phyloP scores from a whole-genome alignment of 805 yeast species.

The Maudiozyma saulgeensis region DNA sequence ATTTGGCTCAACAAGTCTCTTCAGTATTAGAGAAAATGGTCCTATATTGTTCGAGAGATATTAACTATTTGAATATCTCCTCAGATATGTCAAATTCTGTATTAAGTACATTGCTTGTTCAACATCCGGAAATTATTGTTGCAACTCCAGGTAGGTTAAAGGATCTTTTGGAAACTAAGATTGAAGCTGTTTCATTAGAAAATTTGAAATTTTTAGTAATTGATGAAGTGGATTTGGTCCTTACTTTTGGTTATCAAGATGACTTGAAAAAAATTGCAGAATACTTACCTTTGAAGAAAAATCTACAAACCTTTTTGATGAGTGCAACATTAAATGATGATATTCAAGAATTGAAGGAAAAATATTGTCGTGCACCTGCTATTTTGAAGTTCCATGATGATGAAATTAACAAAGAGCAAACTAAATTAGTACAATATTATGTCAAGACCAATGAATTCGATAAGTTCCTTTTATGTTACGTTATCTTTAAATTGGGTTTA shows the following conservation, averaged over 20 bases:
- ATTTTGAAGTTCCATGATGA: slow-evolving; percentile 71
- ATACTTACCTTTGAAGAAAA: slow-evolving; percentile 60
- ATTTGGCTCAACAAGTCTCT: slow-evolving; percentile 76
- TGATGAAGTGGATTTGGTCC: slow-evolving; percentile 89
- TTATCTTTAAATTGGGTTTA: slow-evolving; percentile 77
- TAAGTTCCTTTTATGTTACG: slow-evolving; percentile 82
- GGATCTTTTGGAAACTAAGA: slow-evolving; percentile 39
- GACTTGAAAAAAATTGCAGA: slow-evolving; percentile 62
- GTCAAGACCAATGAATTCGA: slow-evolving; percentile 84
- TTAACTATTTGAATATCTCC: slow-evolving; percentile 56
- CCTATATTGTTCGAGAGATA: slow-evolving; percentile 57
- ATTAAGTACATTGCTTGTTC: slow-evolving; percentile 55
- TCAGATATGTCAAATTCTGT: slow-evolving; percentile 61
- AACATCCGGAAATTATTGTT: slow-evolving; percentile 70
- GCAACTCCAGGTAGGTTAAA: slow-evolving; percentile 81
- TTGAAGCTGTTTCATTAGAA: slow-evolving; percentile 40
- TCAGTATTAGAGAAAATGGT: slow-evolving; percentile 60
- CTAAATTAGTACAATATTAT: slow-evolving; percentile 71
- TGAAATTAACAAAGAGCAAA: slow-evolving; percentile 39
- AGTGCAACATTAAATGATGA: slow-evolving; percentile 92
- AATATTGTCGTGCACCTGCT: slow-evolving; percentile 77
- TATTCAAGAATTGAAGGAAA: slow-evolving; percentile 60
- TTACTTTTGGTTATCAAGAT: slow-evolving; percentile 84
- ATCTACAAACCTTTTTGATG: slow-evolving; percentile 85
- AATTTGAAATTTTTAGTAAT: slow-evolving; percentile 64